Evolutionary conservation across 2,329 filamentous ascomycete genomes (phyloP).

Genomic region (Neodidymelliopsis sp.): DNA sequence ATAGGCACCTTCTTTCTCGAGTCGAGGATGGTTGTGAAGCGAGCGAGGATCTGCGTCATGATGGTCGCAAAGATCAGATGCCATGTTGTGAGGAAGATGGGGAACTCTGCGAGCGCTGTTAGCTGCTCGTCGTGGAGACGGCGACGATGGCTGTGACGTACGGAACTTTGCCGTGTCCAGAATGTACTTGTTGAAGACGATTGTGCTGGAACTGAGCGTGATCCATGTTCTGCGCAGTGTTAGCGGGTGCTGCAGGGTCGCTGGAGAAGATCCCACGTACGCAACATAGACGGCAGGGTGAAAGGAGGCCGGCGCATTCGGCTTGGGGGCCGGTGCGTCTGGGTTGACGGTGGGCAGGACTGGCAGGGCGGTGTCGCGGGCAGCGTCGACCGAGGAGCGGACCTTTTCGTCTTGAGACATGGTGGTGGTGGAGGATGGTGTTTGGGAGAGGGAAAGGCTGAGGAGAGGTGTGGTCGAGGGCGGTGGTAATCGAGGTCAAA

Average conservation of each 20-base stretch:
- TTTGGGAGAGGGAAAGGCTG: constrained; percentile 29
- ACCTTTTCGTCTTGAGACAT: constrained; percentile 78
- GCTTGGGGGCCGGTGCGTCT: constrained; percentile 72
- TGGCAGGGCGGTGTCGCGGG: constrained; percentile 65
- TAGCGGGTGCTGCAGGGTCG: constrained; percentile 22
- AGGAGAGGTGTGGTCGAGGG: constrained; percentile 22
- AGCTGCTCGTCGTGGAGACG: constrained; percentile 32
- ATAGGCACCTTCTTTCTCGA: constrained; percentile 96
- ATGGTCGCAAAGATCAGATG: constrained; percentile 91
- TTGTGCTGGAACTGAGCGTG: constrained; percentile 87
- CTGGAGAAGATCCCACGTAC: constrained; percentile 57
- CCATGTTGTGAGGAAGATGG: constrained; percentile 84
- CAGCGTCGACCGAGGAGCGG: constrained; percentile 79
- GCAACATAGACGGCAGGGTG: constrained; percentile 87
- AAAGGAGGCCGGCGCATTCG: constrained; percentile 65
- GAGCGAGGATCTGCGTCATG: constrained; percentile 92
- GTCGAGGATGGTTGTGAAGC: constrained; percentile 88
- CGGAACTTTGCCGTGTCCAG: constrained; percentile 84
- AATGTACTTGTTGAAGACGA: constrained; percentile 99
- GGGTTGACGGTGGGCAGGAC: constrained; percentile 84
- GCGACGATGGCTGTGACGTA: constrained; percentile 56
- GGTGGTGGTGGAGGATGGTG: constrained; percentile 34
- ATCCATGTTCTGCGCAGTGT: constrained; percentile 79
- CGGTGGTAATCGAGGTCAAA: constrained; percentile 24
- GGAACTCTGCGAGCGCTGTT: constrained; percentile 39